A percentile compares a stretch with the other conserved stretches of the same genome.
Conservation (phyloP, 2,329 filamentous ascomycete genomes). For the Botrytis pseudocinerea region DNA sequence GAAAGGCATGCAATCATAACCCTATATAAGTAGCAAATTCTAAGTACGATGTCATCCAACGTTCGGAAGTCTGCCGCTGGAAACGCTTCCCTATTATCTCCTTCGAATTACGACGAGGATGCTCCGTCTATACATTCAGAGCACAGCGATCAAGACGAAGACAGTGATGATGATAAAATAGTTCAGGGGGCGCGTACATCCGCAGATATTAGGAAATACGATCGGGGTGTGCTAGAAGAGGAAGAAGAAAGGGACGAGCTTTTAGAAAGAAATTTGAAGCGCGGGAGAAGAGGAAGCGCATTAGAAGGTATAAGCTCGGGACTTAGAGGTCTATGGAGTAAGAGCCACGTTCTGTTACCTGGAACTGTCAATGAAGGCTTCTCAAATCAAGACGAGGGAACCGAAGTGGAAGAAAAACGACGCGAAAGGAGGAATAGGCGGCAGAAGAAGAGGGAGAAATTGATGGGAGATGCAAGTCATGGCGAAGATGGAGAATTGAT, state of each 20-base stretch:
- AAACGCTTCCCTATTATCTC: slow-evolving; percentile 37
- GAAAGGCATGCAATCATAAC: not conserved
- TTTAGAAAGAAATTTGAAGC: slow-evolving; percentile 52
- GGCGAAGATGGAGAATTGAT: slow-evolving; percentile 76
- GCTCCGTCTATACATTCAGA: slow-evolving; percentile 62
- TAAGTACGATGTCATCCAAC: slow-evolving; percentile 24
- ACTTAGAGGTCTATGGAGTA: slow-evolving; percentile 44
- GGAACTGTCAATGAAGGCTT: slow-evolving; percentile 36
- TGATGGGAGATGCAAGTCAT: slow-evolving; percentile 54
- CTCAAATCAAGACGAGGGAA: not conserved
- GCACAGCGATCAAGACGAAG: slow-evolving; percentile 70
- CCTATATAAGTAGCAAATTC: not conserved
- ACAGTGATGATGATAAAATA: slow-evolving; percentile 74
- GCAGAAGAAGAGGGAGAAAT: slow-evolving; percentile 52
- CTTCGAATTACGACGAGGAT: slow-evolving; percentile 47
- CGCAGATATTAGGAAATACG: slow-evolving; percentile 67
- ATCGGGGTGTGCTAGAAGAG: slow-evolving; percentile 70
- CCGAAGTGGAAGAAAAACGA: slow-evolving; percentile 41
- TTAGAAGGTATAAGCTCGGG: slow-evolving; percentile 41
- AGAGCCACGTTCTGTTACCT: slow-evolving; percentile 37
- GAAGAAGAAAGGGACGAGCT: slow-evolving; percentile 70
- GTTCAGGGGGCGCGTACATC: slow-evolving; percentile 66
- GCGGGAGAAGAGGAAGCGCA: slow-evolving; percentile 29
- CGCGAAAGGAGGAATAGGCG: slow-evolving; percentile 51
- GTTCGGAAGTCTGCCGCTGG: slow-evolving; percentile 19